Base-by-base conservation (phyloP, 441 rosid genomes). In the Syzygium malaccense region DNA sequence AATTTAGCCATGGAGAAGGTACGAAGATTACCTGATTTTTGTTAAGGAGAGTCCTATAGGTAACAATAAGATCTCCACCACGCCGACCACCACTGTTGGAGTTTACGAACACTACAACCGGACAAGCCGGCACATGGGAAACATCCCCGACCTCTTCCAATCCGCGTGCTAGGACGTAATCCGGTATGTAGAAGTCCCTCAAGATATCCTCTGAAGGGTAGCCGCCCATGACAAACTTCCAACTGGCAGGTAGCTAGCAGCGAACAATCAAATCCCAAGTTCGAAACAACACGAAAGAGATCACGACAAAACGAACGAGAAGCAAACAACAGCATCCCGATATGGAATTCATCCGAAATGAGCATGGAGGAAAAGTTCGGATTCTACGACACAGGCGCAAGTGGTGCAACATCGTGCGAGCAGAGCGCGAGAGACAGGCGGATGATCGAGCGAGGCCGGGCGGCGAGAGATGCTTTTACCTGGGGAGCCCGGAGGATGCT, bases 61-160 rank as follows among this genome's bases (percentile, higher is more conserved):
- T 87, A 48, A 75, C 19, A 45, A 87, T 62, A 45, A 87, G 89
- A 54, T 78, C 55, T 79, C 86, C 54, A 25, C 89, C 89, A n/a
- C 30, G 86, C 75, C n/a, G 86, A 37, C 89, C 89, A 4, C 89
- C 86, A 28, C 89, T 87, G 56, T 79, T 79, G 37, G 89, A 87
- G 71, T 87, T 87, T 5, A 87, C n/a, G 25, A 87, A 87, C 78
- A 87, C 89, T 25, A 87, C 48, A 53, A 87, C 89, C 19, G 89
- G 89, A 79, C 89, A 78, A 0, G 86, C 14, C 79, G 89, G 89
- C 54, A 17, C 33, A 28, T 25, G 56, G 71, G 33, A 75, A 26
- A 45, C n/a, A 20, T 33, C 32, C 83, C 83, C 8, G 19, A 18
- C 41, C 0, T 32, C 32, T 55, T 75, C 55, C 30, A 56, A 53